Percentiles rank a stretch among this genome's conserved stretches.
These are phyloP conservation scores for Chalciporus sp. DNA, from an alignment of 1,284 basidiomycete species.

Conservation along the genomic window DNA sequence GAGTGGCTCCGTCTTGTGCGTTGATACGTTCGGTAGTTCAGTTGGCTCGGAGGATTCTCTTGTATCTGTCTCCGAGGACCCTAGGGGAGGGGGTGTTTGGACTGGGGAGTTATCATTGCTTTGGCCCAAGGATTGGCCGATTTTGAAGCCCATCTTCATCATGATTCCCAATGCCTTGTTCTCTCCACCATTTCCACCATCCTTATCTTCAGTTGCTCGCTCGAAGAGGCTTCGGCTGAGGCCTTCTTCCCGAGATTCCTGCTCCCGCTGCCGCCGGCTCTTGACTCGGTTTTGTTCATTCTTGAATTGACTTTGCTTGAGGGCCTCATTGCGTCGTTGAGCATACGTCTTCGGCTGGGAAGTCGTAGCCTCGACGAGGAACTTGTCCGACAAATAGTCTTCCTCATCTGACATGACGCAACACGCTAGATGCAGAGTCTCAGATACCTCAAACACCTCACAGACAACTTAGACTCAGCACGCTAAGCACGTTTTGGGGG, in stretches of 20 bases:
- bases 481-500: neutral
- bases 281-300: slow-evolving; percentile 68
- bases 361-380: slow-evolving; percentile 49
- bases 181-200: slow-evolving; percentile 37
- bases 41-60: slow-evolving; percentile 2
- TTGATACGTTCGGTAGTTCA: slow-evolving; percentile 2
- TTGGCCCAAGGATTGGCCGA: slow-evolving; percentile 73
- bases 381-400: slow-evolving; percentile 86
- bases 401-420: slow-evolving; percentile 55
- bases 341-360: slow-evolving; percentile 59
- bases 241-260: slow-evolving; percentile 76
- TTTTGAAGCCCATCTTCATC: slow-evolving; percentile 89
- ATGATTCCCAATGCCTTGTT: slow-evolving; percentile 84
- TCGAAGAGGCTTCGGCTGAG: slow-evolving; percentile 78
- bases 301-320: slow-evolving; percentile 56
- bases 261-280: slow-evolving; percentile 65
- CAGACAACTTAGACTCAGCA: slow-evolving; percentile 19
- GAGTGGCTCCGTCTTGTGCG: slow-evolving; percentile 63
- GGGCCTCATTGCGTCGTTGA: slow-evolving; percentile 65
- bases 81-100: slow-evolving; percentile 8
- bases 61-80: slow-evolving; percentile 3
- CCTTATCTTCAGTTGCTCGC: slow-evolving; percentile 65
- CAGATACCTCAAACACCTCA: slow-evolving; percentile 10
- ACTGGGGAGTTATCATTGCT: slow-evolving; percentile 22
- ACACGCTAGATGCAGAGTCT: neutral